Base-by-base conservation (phyloP, 2,329 filamentous ascomycete species). In the Hypomyces rosellus region DNA sequence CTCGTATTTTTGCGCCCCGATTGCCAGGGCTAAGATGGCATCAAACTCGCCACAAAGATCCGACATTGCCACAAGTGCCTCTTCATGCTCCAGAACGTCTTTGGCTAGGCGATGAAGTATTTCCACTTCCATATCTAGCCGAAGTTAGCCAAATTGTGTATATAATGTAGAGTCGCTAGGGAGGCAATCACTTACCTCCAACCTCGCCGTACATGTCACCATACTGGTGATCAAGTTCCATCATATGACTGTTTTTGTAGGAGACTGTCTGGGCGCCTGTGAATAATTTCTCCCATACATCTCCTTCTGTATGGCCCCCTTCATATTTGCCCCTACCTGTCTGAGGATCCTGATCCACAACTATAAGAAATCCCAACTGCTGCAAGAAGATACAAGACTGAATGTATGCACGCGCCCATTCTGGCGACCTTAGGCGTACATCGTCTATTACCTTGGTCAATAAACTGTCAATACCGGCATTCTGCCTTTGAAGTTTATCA, bases 131-230 rank as follows among this genome's bases (percentile, higher is more conserved):
- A 82, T 82, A 61, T 96, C 91, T 86, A 53, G 45, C 12, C 7
- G 18, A 12, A 13, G 44, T 69, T 52, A 68, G 62, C 39, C 37
- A 15, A 18, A 34, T 20, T 4, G 16, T 20, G 45, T 12, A 16
- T 15, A 8, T 12, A 2, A 11, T 6, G 12, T 13, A 11, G 2
- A 5, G n/a, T n/a, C n/a, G n/a, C n/a, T n/a, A n/a, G n/a, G 11
- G 12, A 15, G 18, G 15, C 22, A 5, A 20, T n/a, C 15, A 53
- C 75, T 63, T 73, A 88, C 88, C 86, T 59, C 88, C 87, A 50
- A 99, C 96, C 51, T 82, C 76, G 36, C 86, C 84, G 60, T 92
- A 92, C 30, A 95, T 78, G 64, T 97, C 92, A 11, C 93, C 93
- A 57, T 89, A 84, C 50, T 86, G 78, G 9, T 79, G 74, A 61